These are phyloP conservation scores for Colletotrichum echinochloae DNA, from an alignment of 2,329 filamentous ascomycete species.

Conservation along the genomic window DNA sequence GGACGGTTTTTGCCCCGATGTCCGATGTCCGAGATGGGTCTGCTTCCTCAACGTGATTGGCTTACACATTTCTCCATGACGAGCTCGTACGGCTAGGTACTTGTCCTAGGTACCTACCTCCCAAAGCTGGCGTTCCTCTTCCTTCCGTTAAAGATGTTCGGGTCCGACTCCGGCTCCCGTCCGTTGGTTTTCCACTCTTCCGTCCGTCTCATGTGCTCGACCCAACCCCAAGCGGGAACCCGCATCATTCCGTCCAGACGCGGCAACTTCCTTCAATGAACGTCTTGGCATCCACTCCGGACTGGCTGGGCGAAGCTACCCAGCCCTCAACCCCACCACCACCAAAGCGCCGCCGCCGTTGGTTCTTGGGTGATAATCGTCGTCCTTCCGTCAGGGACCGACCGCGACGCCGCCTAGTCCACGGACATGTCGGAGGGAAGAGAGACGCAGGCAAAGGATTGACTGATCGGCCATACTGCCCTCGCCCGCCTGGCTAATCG, in stretches of 20 bases:
- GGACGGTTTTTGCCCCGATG: conserved; percentile 46
- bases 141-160: conserved; percentile 4
- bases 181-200: conserved; percentile 28
- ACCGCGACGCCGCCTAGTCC: conserved; percentile 3
- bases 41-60: conserved; percentile 9
- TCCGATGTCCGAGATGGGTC: conserved; percentile 42
- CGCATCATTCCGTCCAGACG: conserved; percentile 20
- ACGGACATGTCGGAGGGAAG: conserved; percentile 1
- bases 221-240: conserved; percentile 1
- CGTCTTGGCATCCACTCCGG: conserved; percentile 6
- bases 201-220: conserved; percentile 13
- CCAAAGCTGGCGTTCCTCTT: background rate
- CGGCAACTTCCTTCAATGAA: conserved; percentile 4
- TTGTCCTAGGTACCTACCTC: background rate
- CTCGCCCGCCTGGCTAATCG: conserved; percentile 26
- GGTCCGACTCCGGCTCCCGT: conserved; percentile 4
- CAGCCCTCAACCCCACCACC: background rate
- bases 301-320: conserved; percentile 4
- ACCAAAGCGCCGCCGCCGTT: background rate
- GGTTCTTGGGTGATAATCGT: conserved; percentile 1
- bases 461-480: conserved; percentile 17
- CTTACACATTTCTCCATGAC: conserved; percentile 3
- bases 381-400: background rate
- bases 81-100: conserved; percentile 7
- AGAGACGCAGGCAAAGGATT: background rate